Conservation (phyloP, 2,329 filamentous ascomycete species). For the Mycosphaerella sp. region DNA sequence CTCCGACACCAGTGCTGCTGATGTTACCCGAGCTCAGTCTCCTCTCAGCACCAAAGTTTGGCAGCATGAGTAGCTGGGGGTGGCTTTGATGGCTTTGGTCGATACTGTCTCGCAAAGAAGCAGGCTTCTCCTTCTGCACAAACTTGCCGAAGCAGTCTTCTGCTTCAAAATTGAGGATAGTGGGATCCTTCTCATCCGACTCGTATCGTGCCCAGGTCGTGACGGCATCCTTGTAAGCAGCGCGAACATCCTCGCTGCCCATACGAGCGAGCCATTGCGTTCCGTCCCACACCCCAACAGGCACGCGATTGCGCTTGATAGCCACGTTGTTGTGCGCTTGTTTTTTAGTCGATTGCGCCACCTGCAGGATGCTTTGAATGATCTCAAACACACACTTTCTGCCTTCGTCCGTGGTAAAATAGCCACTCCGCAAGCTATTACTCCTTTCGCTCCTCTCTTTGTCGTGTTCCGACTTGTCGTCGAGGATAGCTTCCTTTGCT, state of each 20-base stretch:
- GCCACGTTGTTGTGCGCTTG: slow-evolving; percentile 19
- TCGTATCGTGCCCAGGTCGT: slow-evolving; percentile 63
- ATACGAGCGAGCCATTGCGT: slow-evolving; percentile 89
- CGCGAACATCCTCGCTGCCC: slow-evolving; percentile 66
- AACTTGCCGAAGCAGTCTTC: slow-evolving; percentile 21
- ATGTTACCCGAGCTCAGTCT: slow-evolving; percentile 20
- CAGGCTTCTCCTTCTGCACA: slow-evolving; percentile 18
- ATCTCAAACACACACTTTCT: slow-evolving; percentile 63
- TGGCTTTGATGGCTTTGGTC: slow-evolving; percentile 21
- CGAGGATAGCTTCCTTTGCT: background rate
- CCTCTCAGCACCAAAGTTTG: slow-evolving; percentile 18
- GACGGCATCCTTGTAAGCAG: slow-evolving; percentile 78
- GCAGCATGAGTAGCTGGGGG: slow-evolving; percentile 22
- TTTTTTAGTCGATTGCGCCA: slow-evolving; percentile 55
- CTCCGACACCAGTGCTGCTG: slow-evolving; percentile 10
- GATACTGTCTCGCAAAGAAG: slow-evolving; percentile 19
- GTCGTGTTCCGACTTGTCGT: slow-evolving; percentile 40
- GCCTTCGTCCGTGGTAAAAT: slow-evolving; percentile 58
- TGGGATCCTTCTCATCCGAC: slow-evolving; percentile 27
- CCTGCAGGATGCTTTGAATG: slow-evolving; percentile 73
- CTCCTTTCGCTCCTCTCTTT: slow-evolving; percentile 42
- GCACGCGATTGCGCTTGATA: slow-evolving; percentile 49
- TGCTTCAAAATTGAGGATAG: slow-evolving; percentile 24
- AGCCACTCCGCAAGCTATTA: slow-evolving; percentile 38
- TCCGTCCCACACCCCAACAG: slow-evolving; percentile 83